A percentile compares a stretch with the other conserved stretches of the same genome.
These are phyloP conservation scores for Clathrospora elynae DNA, from an alignment of 2,329 filamentous ascomycete species.

Conservation along the genomic window DNA sequence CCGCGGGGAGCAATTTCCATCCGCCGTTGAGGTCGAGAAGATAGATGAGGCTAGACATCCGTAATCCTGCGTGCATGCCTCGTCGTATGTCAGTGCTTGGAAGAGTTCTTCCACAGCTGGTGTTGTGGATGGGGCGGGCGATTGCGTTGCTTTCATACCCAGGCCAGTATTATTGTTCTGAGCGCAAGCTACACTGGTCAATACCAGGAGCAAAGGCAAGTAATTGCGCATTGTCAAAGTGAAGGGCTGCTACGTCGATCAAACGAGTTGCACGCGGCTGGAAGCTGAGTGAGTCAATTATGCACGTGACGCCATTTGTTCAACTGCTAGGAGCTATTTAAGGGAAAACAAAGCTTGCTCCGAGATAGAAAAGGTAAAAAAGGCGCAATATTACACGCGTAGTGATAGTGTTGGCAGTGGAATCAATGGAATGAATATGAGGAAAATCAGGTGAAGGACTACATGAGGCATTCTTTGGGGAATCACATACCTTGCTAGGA, in stretches of 20 bases:
- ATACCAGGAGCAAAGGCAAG: slow-evolving; percentile 31
- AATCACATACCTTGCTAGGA: slow-evolving; percentile 37
- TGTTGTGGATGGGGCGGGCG: neutral
- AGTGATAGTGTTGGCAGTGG: too few species aligned
- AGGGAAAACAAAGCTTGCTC: too few species aligned
- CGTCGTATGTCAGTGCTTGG: too few species aligned
- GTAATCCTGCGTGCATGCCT: too few species aligned
- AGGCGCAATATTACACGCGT: slow-evolving; percentile 5
- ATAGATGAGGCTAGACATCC: too few species aligned
- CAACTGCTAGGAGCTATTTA: neutral
- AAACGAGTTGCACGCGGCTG: slow-evolving; percentile 33
- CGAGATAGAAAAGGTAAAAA: neutral
- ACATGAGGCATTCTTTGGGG: too few species aligned
- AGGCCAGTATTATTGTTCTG: slow-evolving; percentile 22
- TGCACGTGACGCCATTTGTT: slow-evolving; percentile 24
- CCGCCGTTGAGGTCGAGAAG: too few species aligned
- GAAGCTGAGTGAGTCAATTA: slow-evolving; percentile 27
- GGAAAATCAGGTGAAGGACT: too few species aligned
- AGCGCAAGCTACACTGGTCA: slow-evolving; percentile 23
- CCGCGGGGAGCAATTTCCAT: too few species aligned
- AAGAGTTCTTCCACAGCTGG: neutral
- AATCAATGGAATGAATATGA: too few species aligned
- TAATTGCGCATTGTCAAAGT: slow-evolving; percentile 39
- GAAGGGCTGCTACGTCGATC: slow-evolving; percentile 34
- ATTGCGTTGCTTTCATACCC: slow-evolving; percentile 3